Evolutionary conservation across 768 basidiomycete species (phyloP), one percentile per base, ranked within the genome.

Genomic region (Lentinula aciculospora): DNA sequence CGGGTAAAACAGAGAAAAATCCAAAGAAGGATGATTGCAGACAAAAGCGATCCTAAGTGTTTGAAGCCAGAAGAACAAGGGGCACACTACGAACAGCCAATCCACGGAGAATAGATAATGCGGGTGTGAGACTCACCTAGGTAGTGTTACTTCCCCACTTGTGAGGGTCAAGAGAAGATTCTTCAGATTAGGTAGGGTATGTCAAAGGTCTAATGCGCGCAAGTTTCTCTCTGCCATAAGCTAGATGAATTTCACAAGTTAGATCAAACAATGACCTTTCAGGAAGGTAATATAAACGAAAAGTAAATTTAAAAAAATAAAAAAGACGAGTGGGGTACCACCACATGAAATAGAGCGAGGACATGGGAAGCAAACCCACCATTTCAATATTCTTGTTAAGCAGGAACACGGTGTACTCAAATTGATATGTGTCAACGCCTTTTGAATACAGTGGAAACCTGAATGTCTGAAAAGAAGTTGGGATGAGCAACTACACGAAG

Each of bases 311-410:
- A n/a, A n/a, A n/a, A n/a, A n/a, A n/a, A n/a, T n/a, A n/a, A n/a
- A n/a, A n/a, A n/a, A n/a, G n/a, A n/a, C n/a, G n/a, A n/a, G n/a
- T n/a, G n/a, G n/a, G n/a, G n/a, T n/a, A n/a, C n/a, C n/a, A n/a
- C n/a, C n/a, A n/a, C n/a, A n/a, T n/a, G n/a, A n/a, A n/a, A n/a
- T n/a, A n/a, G n/a, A n/a, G n/a, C n/a, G n/a, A n/a, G n/a, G n/a
- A n/a, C n/a, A n/a, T n/a, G n/a, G 19, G 6, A 19, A 48, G 28
- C 31, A 40, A 25, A 62, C 80, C 60, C 62, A 95, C 94, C 82
- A 94, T 78, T 74, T 99, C 96, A 62, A 99, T 94, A 71, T 99
- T 81, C 71, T 98, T 99, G 75, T 99, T 99, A 31, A 98, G 77
- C 40, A 99, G 72, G 70, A 94, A 98, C 3, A 98, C 96, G 3